Percentiles rank a stretch among this genome's conserved stretches.
Evolutionary conservation across 129 eudicot species (phyloP).

Genomic region (Escallonia rubra): DNA sequence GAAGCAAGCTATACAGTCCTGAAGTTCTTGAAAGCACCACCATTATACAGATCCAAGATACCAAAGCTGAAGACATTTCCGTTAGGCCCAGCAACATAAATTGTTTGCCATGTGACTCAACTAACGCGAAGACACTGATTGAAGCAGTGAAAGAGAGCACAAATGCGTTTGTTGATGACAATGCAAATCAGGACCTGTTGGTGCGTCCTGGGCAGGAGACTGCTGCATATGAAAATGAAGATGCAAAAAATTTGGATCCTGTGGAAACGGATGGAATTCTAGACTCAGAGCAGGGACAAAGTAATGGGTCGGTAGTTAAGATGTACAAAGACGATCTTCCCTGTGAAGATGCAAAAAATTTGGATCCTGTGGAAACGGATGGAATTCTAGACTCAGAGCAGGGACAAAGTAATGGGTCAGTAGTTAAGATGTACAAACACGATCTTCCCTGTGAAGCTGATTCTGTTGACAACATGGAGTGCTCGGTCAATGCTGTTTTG

Average conservation of each 20-base stretch:
- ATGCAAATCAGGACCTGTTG: not conserved
- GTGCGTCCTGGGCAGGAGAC: not conserved
- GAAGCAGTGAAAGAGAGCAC: not conserved
- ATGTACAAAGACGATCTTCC: not conserved
- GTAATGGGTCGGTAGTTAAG: conserved; percentile 1
- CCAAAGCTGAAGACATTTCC: conserved; percentile 5
- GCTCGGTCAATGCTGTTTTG: not conserved
- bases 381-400: not conserved
- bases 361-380: not conserved
- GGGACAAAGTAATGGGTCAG: too few relatives aligned
- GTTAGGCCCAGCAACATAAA: not conserved
- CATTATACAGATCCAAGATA: not conserved
- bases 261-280: conserved; percentile 9
- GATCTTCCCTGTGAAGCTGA: conserved; percentile 12
- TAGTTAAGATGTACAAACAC: not conserved
- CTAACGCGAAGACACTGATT: conserved; percentile 1
- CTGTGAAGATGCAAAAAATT: too few relatives aligned
- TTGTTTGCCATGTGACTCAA: not conserved
- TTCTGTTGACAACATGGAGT: conserved; percentile 6
- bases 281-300: conserved; percentile 5
- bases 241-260: conserved; percentile 9
- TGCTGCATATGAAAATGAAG: not conserved
- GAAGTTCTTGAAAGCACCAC: conserved; percentile 7
- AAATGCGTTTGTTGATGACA: not conserved
- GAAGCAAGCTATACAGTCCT: conserved; percentile 3